A percentile compares a stretch with the other conserved stretches of the same genome.
phyloP scores from a whole-genome alignment of 768 basidiomycete species.

The Clitopilus passeckerianus region DNA sequence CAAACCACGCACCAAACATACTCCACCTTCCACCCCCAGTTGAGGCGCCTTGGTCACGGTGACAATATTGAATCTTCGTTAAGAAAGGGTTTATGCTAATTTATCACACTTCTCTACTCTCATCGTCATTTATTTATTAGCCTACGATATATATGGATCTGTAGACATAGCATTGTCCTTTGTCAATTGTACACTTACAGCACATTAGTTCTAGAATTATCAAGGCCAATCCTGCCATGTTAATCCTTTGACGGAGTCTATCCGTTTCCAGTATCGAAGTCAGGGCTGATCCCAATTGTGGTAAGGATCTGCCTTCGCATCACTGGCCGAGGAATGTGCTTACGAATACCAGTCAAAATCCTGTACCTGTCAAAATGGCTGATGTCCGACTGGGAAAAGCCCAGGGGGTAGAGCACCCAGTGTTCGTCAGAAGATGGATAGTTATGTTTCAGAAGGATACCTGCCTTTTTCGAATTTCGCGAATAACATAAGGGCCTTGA shows the following conservation, averaged over 20 bases:
- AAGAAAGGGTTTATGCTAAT: background rate
- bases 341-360: background rate
- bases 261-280: background rate
- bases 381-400: background rate
- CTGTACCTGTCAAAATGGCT: background rate
- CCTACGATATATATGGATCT: background rate
- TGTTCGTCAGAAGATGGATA: background rate
- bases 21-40: constrained; percentile 12
- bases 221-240: background rate
- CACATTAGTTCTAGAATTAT: background rate
- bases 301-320: background rate
- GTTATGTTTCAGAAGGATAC: background rate
- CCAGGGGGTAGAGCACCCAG: background rate
- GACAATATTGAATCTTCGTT: background rate
- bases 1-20: constrained; percentile 43
- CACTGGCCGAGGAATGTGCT: background rate
- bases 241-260: background rate
- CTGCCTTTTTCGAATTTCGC: background rate
- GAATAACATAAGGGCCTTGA: background rate
- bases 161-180: background rate
- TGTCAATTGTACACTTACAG: background rate
- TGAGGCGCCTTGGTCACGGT: background rate
- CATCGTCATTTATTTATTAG: background rate
- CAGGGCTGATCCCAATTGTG: background rate
- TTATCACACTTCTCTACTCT: background rate